These are phyloP conservation scores for Chloranthus sessilifolius DNA, from an alignment of 164 flowering plant genomes.

Conservation along the genomic window DNA sequence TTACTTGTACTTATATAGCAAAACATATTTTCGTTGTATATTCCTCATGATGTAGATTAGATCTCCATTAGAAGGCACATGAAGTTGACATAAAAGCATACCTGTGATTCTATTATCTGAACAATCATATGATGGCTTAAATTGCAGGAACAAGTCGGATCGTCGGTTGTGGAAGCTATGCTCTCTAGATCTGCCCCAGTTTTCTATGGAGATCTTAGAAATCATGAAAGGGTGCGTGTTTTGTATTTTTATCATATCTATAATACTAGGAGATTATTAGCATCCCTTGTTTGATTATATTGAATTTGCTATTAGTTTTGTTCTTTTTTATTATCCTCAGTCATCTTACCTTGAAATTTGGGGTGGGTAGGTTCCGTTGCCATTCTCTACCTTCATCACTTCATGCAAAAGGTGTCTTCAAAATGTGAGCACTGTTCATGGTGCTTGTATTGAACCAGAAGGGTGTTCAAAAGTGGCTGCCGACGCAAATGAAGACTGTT, in stretches of 20 bases:
- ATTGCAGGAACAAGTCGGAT: slow-evolving; percentile 64
- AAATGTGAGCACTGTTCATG: slow-evolving; percentile 12
- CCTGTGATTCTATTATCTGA: too few relatives aligned
- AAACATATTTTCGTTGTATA: too few relatives aligned
- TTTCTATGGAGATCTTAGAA: slow-evolving; percentile 81
- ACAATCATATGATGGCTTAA: not conserved
- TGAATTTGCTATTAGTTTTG: not conserved
- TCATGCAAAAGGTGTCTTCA: slow-evolving; percentile 44
- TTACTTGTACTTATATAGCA: too few relatives aligned
- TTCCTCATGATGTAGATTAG: too few relatives aligned
- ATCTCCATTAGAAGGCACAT: too few relatives aligned
- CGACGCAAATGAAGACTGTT: slow-evolving; percentile 14
- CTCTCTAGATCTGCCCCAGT: slow-evolving; percentile 73
- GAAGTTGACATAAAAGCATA: too few relatives aligned
- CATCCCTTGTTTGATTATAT: not conserved
- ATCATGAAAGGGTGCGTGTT: slow-evolving; percentile 76
- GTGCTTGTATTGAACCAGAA: slow-evolving; percentile 19
- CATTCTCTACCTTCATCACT: slow-evolving; percentile 63
- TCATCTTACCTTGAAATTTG: not conserved
- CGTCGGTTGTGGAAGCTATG: slow-evolving; percentile 81
- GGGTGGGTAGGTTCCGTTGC: slow-evolving; percentile 50
- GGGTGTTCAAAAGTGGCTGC: slow-evolving; percentile 13
- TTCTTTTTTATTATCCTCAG: not conserved
- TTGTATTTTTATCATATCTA: not conserved
- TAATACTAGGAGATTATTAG: not conserved